Evolutionary conservation across 2,329 filamentous ascomycete species (phyloP).

Genomic region (Didymosphaeria variabile): DNA sequence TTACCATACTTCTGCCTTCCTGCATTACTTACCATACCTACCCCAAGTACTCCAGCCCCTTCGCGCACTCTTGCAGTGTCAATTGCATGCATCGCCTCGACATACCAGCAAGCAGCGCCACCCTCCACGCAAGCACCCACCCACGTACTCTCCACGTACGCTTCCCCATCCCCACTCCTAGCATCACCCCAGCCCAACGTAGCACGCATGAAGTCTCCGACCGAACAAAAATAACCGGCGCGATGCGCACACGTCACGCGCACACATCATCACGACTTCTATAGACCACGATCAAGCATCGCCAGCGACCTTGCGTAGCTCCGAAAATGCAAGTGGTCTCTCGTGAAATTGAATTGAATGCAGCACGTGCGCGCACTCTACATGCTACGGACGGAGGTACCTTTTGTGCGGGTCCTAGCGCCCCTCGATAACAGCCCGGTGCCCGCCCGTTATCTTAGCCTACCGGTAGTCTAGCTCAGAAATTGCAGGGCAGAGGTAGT

Average conservation of each 20-base stretch:
- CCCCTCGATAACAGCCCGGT: background rate
- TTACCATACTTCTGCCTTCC: background rate
- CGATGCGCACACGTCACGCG: background rate
- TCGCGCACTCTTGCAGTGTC: background rate
- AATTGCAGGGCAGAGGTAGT: background rate
- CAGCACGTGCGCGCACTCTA: background rate
- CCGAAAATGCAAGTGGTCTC: too few relatives aligned
- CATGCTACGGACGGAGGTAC: too few relatives aligned
- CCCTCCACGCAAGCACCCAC: background rate
- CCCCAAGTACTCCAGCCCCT: background rate
- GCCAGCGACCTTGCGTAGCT: too few relatives aligned
- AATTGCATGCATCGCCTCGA: too few relatives aligned
- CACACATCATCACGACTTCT: too few relatives aligned
- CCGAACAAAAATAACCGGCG: background rate
- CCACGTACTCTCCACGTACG: background rate
- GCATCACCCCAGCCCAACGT: constrained; percentile 5
- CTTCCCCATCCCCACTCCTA: background rate
- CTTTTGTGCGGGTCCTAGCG: background rate
- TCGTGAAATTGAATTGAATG: background rate
- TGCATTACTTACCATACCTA: too few relatives aligned
- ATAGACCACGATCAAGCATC: background rate
- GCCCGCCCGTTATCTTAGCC: constrained; percentile 3
- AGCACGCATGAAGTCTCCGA: background rate
- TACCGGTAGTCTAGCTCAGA: background rate
- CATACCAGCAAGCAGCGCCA: background rate